Base-by-base conservation (phyloP, 352 stramenopile species). In the Phytopythium boreale region DNA sequence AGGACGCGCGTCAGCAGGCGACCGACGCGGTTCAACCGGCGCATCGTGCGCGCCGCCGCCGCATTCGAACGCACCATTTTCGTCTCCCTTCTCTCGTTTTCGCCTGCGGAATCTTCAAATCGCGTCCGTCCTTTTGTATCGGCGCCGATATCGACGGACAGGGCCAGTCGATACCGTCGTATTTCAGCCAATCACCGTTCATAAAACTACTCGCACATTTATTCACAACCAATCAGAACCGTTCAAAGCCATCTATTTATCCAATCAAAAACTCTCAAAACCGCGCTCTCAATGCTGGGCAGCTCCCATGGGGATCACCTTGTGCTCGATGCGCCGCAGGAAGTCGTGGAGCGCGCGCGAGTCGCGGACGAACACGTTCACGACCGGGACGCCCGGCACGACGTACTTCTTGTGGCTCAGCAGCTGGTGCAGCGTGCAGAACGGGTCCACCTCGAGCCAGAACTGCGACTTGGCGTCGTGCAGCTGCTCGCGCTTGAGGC, bases 351-450 rank as follows among this genome's bases (percentile, higher is more conserved):
- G 74, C 29, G 76, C 62, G 41, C 81, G 71, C 43, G 87, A 93
- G 62, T 72, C 80, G 36, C 84, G 81, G 29, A 93, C 88, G 51
- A 94, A 93, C 17, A 96, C 67, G 66, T 96, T 90, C 46, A 96
- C 68, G 68, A 94, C 85, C 19, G 86, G 86, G 34, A 96, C 84
- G 15, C 88, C 88, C 14, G 88, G 82, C 26, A 96, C 88, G 24
- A 96, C 86, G 62, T 95, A 96, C 70, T 82, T 75, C 15, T 79
- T 61, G 66, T 95, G 80, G 37, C 67, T 82, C 58, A 96, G 69
- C 43, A 96, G 69, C 66, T 87, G 76, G 53, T 78, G 69, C 50
- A 96, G 66, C 62, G 77, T 87, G 69, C 87, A 94, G 74, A 96
- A 93, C 29, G 83, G 83, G 56, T 85, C 87, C 10, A 95, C 62